Base-by-base conservation (phyloP, 2,329 filamentous ascomycete species). In the Monosporascus sp. region DNA sequence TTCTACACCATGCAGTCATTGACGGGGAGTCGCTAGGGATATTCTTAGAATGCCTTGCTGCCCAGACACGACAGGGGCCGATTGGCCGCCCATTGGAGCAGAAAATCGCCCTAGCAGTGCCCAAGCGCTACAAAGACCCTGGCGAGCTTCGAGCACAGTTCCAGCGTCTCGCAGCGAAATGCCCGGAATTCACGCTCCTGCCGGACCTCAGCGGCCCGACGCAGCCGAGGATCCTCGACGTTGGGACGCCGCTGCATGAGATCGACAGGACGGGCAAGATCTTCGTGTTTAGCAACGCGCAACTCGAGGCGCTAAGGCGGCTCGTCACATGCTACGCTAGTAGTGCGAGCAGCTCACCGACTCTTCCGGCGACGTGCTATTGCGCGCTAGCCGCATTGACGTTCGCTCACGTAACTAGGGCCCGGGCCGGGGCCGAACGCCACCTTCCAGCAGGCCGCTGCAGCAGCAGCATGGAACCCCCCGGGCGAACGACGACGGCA, bases 1-100 rank as follows among this genome's bases (percentile, higher is more conserved):
- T 67, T 53, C 61, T 76, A 46, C 72, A 75, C 54, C 74, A 77
- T 52, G 63, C 72, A 7, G 60, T 75, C 24, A 71, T 70, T 17
- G 74, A 77, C 49, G 74, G 74, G 11, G 66, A 70, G 31, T 72
- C 71, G 20, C 62, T 75, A 20, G 57, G 61, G 20, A 64, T 69
- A 6, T 74, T 77, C 49, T 57, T 77, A 4, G 65, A 72, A 35
- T 65, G 64, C 14, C 69, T 77, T 45, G 68, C 72, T 4, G 65
- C 64, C 3, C 65, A 68, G 55, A 73, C 70, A 7, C 54, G 67
- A 24, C 54, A 64, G 52, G 43, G 59, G 31, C 50, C 57, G 8
- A 55, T 65, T 36, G 53, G 57, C 20, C 50, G 65, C 1, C 64
- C 67, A 2, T 68, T 64, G 1, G 63, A 66, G 43, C 66, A 67